These are phyloP conservation scores for Pseudomonodictys pantanalensis DNA, from an alignment of 495 filamentous ascomycete species.

Conservation along the genomic window DNA sequence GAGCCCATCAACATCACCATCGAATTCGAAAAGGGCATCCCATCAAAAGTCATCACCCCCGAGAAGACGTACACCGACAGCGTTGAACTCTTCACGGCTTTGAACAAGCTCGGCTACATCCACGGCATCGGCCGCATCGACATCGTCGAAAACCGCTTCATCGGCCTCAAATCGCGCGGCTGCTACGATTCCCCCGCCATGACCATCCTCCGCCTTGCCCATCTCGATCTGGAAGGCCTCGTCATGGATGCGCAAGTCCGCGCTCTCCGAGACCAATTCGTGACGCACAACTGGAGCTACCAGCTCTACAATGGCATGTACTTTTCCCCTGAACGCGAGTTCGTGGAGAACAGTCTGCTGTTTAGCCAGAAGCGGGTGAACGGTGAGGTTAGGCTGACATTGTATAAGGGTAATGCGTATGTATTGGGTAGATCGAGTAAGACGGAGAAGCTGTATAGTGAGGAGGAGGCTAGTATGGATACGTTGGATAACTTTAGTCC, in stretches of 20 bases:
- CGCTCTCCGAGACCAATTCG: constrained; percentile 73
- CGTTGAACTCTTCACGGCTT: constrained; percentile 73
- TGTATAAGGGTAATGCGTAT: constrained; percentile 74
- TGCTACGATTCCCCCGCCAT: constrained; percentile 84
- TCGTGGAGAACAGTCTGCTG: constrained; percentile 69
- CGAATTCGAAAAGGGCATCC: constrained; percentile 81
- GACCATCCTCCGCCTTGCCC: constrained; percentile 71
- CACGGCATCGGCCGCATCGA: constrained; percentile 86
- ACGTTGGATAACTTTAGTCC: constrained; percentile 77
- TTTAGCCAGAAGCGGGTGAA: constrained; percentile 64
- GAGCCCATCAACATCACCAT: constrained; percentile 73
- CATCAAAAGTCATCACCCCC: constrained; percentile 63
- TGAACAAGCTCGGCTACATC: constrained; percentile 72
- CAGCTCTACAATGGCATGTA: constrained; percentile 79
- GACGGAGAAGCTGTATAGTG: constrained; percentile 83
- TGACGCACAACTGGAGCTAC: constrained; percentile 70
- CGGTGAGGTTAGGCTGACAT: constrained; percentile 60
- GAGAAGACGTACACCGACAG: constrained; percentile 67
- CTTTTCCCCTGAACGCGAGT: constrained; percentile 78
- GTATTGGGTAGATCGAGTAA: constrained; percentile 72
- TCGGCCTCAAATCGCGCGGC: constrained; percentile 80
- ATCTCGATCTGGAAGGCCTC: constrained; percentile 81
- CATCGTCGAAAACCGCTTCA: constrained; percentile 89
- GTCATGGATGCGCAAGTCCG: constrained; percentile 83
- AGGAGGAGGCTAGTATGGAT: constrained; percentile 82